Evolutionary conservation across 176 grass and related monocot species (phyloP).

Genomic region (Oryza rufipogon): DNA sequence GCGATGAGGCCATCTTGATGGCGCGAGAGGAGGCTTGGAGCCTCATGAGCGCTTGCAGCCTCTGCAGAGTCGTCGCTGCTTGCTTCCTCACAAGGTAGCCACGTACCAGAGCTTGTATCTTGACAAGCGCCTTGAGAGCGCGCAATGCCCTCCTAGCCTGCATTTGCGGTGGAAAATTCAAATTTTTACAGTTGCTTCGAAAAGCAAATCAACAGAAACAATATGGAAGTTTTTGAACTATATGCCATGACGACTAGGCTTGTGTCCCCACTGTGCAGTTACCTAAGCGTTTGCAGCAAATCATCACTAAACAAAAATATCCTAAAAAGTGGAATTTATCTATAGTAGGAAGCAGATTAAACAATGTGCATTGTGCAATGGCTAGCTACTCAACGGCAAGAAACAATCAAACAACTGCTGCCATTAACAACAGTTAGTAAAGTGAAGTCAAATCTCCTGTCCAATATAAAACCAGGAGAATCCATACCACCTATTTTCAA

Average conservation of each 20-base stretch:
- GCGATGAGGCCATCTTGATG: conserved; percentile 17
- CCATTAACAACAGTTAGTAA: background rate
- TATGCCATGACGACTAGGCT: conserved; percentile 23
- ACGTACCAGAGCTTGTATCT: conserved; percentile 83
- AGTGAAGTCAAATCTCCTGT: conserved; percentile 42
- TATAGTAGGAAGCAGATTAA: conserved; percentile 25
- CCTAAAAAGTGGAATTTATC: background rate
- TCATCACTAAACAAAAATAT: conserved; percentile 36
- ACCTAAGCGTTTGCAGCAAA: background rate
- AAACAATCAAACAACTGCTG: background rate
- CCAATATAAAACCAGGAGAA: conserved; percentile 42
- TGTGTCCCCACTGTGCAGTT: conserved; percentile 38
- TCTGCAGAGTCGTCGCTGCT: conserved; percentile 60
- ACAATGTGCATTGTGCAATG: background rate
- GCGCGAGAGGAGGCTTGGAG: conserved; percentile 49
- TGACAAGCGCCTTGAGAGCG: conserved; percentile 81
- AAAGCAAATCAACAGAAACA: background rate
- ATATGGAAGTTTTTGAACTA: background rate
- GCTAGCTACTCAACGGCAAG: conserved; percentile 31
- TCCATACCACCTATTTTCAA: conserved; percentile 29
- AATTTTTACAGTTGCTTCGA: conserved; percentile 18
- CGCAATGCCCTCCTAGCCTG: conserved; percentile 92
- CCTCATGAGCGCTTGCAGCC: conserved; percentile 76
- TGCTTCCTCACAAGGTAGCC: conserved; percentile 88
- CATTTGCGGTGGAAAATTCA: background rate